These are phyloP conservation scores for Sorghum bicolor DNA, from an alignment of 176 grass and related monocot genomes.

Conservation along the genomic window Sorghum_bicolor_NCBIv3 NC_012870.2:22253001-22253500, in stretches of 20 bases:
- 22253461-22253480: too few species aligned
- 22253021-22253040: constrained; percentile 19
- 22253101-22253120: background rate
- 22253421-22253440: too few species aligned
- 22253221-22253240: background rate
- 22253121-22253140: constrained; percentile 18
- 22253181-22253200: background rate
- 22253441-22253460: too few species aligned
- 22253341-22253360: constrained; percentile 22
- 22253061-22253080: background rate
- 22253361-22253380: background rate
- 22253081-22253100: constrained; percentile 24
- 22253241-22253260: background rate
- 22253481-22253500: too few species aligned
- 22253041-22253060: background rate
- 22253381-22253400: too few species aligned
- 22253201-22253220: background rate
- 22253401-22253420: too few species aligned
- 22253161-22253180: background rate
- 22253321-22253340: background rate
- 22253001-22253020: constrained; percentile 57
- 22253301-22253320: background rate
- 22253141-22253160: background rate
- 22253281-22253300: constrained; percentile 41
- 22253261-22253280: background rate